Base-by-base conservation (phyloP, 2,329 filamentous ascomycete genomes). In the Apiospora aurea region DNA sequence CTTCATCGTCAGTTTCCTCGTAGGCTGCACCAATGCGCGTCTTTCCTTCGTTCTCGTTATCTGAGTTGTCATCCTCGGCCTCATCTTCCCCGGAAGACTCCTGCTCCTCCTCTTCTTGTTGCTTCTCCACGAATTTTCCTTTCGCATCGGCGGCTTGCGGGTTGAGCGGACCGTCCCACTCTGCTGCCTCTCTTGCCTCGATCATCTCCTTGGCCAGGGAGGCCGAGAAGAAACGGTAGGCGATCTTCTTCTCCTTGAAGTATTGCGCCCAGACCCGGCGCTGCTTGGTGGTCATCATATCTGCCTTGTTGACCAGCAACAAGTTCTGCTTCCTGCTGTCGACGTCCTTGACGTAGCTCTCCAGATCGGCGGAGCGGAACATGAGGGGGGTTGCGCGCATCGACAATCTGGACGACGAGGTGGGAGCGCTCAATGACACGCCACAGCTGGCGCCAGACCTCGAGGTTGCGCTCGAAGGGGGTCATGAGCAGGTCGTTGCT, bases 381-480 rank as follows among this genome's bases (percentile, higher is more conserved):
- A 98, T 88, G 24, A 99, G 86, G 2, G 2, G 96, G 96, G 81
- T 98, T 98, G 79, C 96, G 89, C 11, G 97, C 96, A 84, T 99
- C 96, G 70, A 99, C 96, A 85, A 99, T 99, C 85, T 99, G 96
- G 47, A 99, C 96, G 4, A 99, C 90, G 53, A 99, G 85, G 82
- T 99, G 96, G 21, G 95, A 98, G 73, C 96, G 89, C 86, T 99
- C 96, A 78, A 99, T 98, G 72, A 99, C 96, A 84, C 96, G 91
- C 96, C 96, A 99, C 77, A 99, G 81, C 83, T 99, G 96, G 80
- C 96, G 91, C 96, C 96, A 99, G 41, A 99, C 96, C 80, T 99
- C 97, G 74, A 99, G 80, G 80, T 99, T 99, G 73, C 96, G 90
- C 87, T 99, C 96, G 79, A 99, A 99, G 0, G 96, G 96, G 0